Evolutionary conservation across 371 early-diverging fungal species (phyloP), one percentile per base, ranked within the genome.

Genomic region (Haplosporangium sp.): DNA sequence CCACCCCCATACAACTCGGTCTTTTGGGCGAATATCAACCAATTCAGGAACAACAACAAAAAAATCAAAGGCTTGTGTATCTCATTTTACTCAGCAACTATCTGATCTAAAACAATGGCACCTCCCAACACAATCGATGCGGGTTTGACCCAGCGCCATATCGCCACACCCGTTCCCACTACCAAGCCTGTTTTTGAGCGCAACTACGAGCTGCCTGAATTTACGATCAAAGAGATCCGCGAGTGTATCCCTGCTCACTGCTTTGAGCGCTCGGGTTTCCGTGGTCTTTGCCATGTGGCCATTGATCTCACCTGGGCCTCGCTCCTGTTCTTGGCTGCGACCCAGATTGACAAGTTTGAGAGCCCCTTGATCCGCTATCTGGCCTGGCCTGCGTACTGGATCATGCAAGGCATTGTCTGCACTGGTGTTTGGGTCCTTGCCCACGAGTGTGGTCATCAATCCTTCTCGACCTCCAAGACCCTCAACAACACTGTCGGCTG

Each of bases 371-470:
- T 86, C 57, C 87, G 89, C 16, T 77, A 69, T 48, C 73, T 86
- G 12, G 85, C 90, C 0, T 95, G 96, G 96, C 84, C 88, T 5
- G 45, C 82, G 23, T 95, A 94, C 87, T 94, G 95, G 94, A 74
- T 90, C 48, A 74, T 82, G 43, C 94, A 93, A 83, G 95, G 95
- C 55, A 84, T 92, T 51, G 91, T 94, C 29, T 86, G 88, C 70
- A 95, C 95, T 21, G 96, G 96, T 47, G 59, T 94, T 59, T 96
- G 96, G 96, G 93, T 95, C 38, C 84, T 95, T 62, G 96, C 95
- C 53, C 96, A 96, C 81, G 95, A 93, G 77, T 90, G 92, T 72
- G 96, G 95, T 6, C 96, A 95, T 75, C 92, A 90, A 62, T 89
- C 92, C 1, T 96, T 94, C 86, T 93, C 93, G 43, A 85, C 90